phyloP scores from a whole-genome alignment of 2,329 filamentous ascomycete species.

The Coniosporium tulheliwenetii region DNA sequence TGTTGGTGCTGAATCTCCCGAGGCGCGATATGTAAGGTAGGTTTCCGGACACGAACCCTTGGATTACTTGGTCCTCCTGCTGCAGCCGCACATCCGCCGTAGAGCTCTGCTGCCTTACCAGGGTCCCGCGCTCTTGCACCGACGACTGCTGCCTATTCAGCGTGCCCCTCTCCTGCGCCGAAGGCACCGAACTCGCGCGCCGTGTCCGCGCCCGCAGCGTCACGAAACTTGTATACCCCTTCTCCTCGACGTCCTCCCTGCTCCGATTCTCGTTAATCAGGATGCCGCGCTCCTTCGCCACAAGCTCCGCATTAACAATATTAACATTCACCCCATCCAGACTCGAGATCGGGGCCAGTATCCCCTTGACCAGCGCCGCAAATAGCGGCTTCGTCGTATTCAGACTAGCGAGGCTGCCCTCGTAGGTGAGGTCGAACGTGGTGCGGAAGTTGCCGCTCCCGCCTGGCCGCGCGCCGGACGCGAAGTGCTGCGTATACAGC shows the following conservation, averaged over 20 bases:
- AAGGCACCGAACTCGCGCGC: conserved; percentile 16
- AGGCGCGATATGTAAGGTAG: conserved; percentile 55
- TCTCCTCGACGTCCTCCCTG: conserved; percentile 41
- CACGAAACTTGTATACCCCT: conserved; percentile 54
- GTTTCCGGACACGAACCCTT: conserved; percentile 51
- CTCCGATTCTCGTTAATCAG: conserved; percentile 59
- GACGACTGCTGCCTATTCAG: background rate
- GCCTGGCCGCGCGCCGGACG: conserved; percentile 10
- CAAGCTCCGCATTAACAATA: conserved; percentile 65
- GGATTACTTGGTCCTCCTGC: conserved; percentile 36
- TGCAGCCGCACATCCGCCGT: background rate
- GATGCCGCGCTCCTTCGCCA: conserved; percentile 64
- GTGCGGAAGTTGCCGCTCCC: conserved; percentile 35
- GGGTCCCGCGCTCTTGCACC: too few species aligned
- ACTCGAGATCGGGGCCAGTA: conserved; percentile 53
- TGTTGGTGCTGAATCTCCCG: conserved; percentile 58
- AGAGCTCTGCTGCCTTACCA: background rate
- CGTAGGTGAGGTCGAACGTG: conserved; percentile 62
- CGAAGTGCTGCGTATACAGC: conserved; percentile 65
- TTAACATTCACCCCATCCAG: conserved; percentile 55
- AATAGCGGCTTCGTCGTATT: conserved; percentile 66
- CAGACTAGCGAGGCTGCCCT: conserved; percentile 55
- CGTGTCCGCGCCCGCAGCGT: conserved; percentile 44
- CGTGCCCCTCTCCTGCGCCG: conserved; percentile 3
- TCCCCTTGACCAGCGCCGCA: conserved; percentile 62